phyloP scores from a whole-genome alignment of 139 green algal species.

The Axilococcus clingmanii region DNA sequence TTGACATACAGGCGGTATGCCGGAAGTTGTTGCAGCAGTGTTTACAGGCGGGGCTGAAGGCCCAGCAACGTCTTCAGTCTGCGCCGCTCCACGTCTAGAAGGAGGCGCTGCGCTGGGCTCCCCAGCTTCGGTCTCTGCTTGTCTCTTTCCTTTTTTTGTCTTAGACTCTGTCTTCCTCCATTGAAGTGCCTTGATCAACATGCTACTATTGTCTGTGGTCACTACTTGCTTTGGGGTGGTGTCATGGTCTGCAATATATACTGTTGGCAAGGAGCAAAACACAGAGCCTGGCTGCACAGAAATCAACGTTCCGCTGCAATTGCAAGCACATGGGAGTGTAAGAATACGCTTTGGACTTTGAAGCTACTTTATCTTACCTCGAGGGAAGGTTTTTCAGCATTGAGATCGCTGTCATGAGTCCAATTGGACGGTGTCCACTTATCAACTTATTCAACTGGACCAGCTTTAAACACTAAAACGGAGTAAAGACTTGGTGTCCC shows the following conservation, averaged over 20 bases:
- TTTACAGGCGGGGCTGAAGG: background rate
- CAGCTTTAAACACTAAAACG: too few species aligned
- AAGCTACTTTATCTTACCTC: too few species aligned
- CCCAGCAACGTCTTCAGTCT: background rate
- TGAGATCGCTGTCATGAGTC: too few species aligned
- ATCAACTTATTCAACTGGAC: too few species aligned
- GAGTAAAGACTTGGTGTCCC: too few species aligned
- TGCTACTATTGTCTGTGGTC: constrained; percentile 21
- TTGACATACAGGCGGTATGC: too few species aligned
- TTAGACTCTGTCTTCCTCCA: constrained; percentile 17
- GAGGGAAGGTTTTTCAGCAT: too few species aligned
- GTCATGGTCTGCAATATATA: constrained; percentile 33
- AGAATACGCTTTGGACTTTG: too few species aligned
- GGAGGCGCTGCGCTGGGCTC: background rate
- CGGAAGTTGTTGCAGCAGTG: too few species aligned
- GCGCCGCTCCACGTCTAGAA: constrained; percentile 1
- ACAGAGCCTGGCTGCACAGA: constrained; percentile 7
- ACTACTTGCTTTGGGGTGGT: constrained; percentile 31
- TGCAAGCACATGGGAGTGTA: too few species aligned
- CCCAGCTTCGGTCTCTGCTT: constrained; percentile 6
- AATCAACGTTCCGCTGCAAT: constrained; percentile 16
- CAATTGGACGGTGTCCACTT: too few species aligned
- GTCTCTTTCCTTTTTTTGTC: constrained; percentile 26
- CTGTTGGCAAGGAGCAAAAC: constrained; percentile 15
- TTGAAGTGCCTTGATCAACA: constrained; percentile 28